phyloP scores from a whole-genome alignment of 2,329 filamentous ascomycete genomes.

The Pseudocercospora fuligena region DNA sequence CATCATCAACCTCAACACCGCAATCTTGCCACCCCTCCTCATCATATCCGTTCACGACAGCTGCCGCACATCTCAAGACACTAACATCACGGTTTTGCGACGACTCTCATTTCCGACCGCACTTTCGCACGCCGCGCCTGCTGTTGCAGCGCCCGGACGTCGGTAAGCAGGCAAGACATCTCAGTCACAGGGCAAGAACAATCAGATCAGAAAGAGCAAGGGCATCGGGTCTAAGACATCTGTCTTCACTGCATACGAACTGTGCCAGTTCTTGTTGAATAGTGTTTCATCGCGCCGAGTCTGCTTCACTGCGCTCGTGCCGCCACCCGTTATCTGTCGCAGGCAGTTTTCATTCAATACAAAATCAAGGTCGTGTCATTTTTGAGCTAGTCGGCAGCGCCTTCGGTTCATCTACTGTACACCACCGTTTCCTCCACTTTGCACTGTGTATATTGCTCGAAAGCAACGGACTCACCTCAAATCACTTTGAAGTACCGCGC shows the following conservation, averaged over 20 bases:
- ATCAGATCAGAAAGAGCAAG: constrained; percentile 17
- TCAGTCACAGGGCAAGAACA: constrained; percentile 11
- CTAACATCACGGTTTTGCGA: constrained; percentile 1
- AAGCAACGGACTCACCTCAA: constrained; percentile 23
- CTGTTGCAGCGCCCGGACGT: constrained; percentile 9
- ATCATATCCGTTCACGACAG: neutral
- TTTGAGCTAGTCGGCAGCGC: constrained; percentile 31
- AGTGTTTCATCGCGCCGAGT: constrained; percentile 25
- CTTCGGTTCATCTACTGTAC: constrained; percentile 36
- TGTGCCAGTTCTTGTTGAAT: constrained; percentile 12
- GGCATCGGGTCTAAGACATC: constrained; percentile 7
- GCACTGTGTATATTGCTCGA: constrained; percentile 22
- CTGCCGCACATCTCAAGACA: neutral
- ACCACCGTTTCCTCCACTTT: constrained; percentile 29
- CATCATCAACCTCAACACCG: neutral
- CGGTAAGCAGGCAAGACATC: constrained; percentile 20
- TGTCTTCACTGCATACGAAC: constrained; percentile 11
- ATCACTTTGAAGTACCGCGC: constrained; percentile 14
- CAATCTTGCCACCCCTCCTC: neutral
- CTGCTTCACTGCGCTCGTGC: constrained; percentile 25
- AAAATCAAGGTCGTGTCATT: constrained; percentile 36
- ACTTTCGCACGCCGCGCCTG: constrained; percentile 15
- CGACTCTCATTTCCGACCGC: constrained; percentile 3
- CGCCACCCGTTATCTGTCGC: constrained; percentile 27
- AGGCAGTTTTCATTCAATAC: constrained; percentile 40